These are phyloP conservation scores for Trametes maxima DNA, from an alignment of 768 basidiomycete genomes.

Conservation along the genomic window DNA sequence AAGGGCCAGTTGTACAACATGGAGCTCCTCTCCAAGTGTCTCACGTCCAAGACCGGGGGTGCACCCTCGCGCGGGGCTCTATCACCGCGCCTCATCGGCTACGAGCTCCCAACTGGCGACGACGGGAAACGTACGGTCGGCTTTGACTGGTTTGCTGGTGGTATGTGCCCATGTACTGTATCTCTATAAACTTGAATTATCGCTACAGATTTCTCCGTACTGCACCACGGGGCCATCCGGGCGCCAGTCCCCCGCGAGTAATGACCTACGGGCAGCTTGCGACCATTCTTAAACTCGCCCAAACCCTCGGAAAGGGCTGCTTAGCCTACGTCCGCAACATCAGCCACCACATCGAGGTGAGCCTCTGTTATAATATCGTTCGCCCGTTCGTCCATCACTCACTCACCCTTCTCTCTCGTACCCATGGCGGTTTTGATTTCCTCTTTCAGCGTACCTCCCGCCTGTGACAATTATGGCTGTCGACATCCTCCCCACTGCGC, in stretches of 20 bases:
- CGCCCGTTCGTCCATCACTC: neutral
- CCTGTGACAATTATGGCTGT: constrained; percentile 81
- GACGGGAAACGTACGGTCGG: constrained; percentile 79
- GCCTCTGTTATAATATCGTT: constrained; percentile 10
- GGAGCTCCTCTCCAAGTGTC: constrained; percentile 68
- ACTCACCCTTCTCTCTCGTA: neutral
- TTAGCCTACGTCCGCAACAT: constrained; percentile 83
- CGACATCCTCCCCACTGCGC: constrained; percentile 86
- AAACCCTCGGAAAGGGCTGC: constrained; percentile 52
- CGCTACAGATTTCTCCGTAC: constrained; percentile 75
- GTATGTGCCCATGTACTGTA: constrained; percentile 42
- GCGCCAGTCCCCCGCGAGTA: constrained; percentile 73
- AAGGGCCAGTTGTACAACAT: constrained; percentile 90
- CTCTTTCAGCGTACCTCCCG: constrained; percentile 54
- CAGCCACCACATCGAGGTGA: constrained; percentile 81
- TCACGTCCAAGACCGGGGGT: constrained; percentile 35
- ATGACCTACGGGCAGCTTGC: constrained; percentile 69
- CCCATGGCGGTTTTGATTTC: constrained; percentile 86
- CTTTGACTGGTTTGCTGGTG: constrained; percentile 93
- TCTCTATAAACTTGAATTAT: neutral
- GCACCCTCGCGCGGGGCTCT: constrained; percentile 17
- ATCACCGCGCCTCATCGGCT: constrained; percentile 72
- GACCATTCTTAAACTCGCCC: constrained; percentile 50
- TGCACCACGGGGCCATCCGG: constrained; percentile 91
- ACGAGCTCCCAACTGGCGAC: constrained; percentile 71